Evolutionary conservation across 495 filamentous ascomycete species (phyloP), one percentile per base, ranked within the genome.

Genomic region (Penicillium verhagenii): DNA sequence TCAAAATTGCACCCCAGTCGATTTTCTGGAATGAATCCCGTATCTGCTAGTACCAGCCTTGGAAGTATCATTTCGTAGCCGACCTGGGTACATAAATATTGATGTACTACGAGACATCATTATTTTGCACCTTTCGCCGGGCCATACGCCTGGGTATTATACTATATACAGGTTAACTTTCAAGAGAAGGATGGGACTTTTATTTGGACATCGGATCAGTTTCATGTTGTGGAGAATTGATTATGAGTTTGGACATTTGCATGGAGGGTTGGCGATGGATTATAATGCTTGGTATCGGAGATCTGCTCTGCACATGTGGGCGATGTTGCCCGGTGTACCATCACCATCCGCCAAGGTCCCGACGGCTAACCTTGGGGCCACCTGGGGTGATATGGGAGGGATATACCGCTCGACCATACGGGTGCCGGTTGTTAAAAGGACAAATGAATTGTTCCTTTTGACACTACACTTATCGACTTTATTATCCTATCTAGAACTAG

Each of bases 161-260:
- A 64, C 70, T 13, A 63, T 13, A 63, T 77, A 65, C 72, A 76
- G 51, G 53, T 78, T 0, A 77, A 78, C 40, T 52, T 77, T 28
- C n/a, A n/a, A n/a, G 40, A 39, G 2, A 51, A 74, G 2, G 56
- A 59, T 38, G 75, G 74, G n/a, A 71, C 72, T 1, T 77, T 73
- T 52, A 69, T 79, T 28, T 77, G 68, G 60, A 77, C 71, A 1
- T 72, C 63, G 8, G 76, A 78, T 58, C 72, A 75, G 52, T 77
- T 67, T 43, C 72, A 77, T 57, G 65, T 77, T 0, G 54, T 38
- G 4, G 57, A 60, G 16, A 60, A 60, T n/a, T n/a, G n/a, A n/a
- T 35, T 60, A 56, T 44, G 57, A 56, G 37, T 23, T 65, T 1
- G 56, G 57, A 1, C 56, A 66, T 19, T 71, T 76, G 1, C 76